These are phyloP conservation scores for Hyparrhenia diplandra DNA, from an alignment of 176 grass and related monocot species.

Conservation along the genomic window DNA sequence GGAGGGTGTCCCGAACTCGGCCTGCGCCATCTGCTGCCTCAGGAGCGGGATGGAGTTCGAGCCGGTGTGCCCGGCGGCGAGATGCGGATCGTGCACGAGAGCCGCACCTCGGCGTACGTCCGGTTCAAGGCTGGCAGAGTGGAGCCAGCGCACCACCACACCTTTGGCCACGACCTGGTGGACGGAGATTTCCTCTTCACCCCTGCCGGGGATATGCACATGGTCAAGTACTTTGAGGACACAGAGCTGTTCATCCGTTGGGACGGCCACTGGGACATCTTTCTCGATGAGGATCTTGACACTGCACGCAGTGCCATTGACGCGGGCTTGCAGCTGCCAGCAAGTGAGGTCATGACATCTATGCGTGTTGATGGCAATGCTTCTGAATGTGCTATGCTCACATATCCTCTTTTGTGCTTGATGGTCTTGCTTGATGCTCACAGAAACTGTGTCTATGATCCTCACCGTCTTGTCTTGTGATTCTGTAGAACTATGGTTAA, in stretches of 20 bases:
- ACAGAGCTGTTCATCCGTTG: too few species aligned
- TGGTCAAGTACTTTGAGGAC: too few species aligned
- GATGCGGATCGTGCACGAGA: slow-evolving; percentile 88
- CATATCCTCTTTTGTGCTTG: not conserved
- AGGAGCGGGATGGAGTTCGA: slow-evolving; percentile 81
- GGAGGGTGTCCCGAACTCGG: too few species aligned
- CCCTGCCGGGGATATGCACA: too few species aligned
- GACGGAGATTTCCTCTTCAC: too few species aligned
- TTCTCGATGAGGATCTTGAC: too few species aligned
- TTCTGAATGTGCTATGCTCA: slow-evolving; percentile 2
- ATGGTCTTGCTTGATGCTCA: too few species aligned
- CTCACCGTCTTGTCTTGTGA: too few species aligned
- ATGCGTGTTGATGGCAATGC: not conserved
- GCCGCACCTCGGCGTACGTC: slow-evolving; percentile 82
- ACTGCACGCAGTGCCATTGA: slow-evolving; percentile 39
- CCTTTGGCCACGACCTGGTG: slow-evolving; percentile 92
- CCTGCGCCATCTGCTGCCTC: slow-evolving; percentile 79
- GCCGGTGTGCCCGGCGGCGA: slow-evolving; percentile 78
- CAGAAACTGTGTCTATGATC: too few species aligned
- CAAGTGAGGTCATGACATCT: not conserved
- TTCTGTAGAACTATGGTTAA: too few species aligned
- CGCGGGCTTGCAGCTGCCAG: slow-evolving; percentile 33
- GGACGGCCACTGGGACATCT: too few species aligned
- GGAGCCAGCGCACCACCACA: slow-evolving; percentile 91
- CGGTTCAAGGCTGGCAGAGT: slow-evolving; percentile 91